Base-by-base conservation (phyloP, 176 grass and related monocot genomes). In the Musa acuminata region DNA sequence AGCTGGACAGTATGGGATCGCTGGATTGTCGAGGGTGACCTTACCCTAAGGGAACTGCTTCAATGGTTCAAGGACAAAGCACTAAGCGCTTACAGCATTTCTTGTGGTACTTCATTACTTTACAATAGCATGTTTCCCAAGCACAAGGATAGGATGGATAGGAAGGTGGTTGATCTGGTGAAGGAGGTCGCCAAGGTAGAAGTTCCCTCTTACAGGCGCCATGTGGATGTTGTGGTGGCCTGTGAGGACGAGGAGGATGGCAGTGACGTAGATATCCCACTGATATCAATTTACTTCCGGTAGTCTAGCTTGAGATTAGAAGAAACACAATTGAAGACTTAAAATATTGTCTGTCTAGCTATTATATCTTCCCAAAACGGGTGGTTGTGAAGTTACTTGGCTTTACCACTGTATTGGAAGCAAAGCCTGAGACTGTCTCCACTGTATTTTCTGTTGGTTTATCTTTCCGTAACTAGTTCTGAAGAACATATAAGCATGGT, bases 81-180 rank as follows among this genome's bases (percentile, higher is more conserved):
- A 53, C 20, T 96, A 72, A 79, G 83, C 10, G 92, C 92, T 0
- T 96, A 96, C 62, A 92, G 92, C 85, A 96, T 96, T 79, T 96
- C 87, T 0, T 89, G 89, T 0, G 89, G 92, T 27, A 86, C 89
- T 24, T 85, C 89, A 22, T 72, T 96, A 70, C 89, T 96, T 52
- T 96, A 92, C 84, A 96, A 92, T 51, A 89, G 84, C 51, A 96
- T 92, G 89, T 90, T 96, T 77, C 87, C 83, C 1, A 89, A 89
- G 81, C 86, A 91, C 69, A 87, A 77, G 79, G 86, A 91, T 16
- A 50, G 84, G 14, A 60, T 91, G 67, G 29, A 84, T 66, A 85
- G 58, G 82, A 91, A 96, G 79, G 77, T 89, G 0, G 77, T 64
- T 0, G 88, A 96, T 68, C 49, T 89, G 6, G 84, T 81, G 29